phyloP scores from a whole-genome alignment of 345 rosid genomes.

The Populus deltoides region DNA sequence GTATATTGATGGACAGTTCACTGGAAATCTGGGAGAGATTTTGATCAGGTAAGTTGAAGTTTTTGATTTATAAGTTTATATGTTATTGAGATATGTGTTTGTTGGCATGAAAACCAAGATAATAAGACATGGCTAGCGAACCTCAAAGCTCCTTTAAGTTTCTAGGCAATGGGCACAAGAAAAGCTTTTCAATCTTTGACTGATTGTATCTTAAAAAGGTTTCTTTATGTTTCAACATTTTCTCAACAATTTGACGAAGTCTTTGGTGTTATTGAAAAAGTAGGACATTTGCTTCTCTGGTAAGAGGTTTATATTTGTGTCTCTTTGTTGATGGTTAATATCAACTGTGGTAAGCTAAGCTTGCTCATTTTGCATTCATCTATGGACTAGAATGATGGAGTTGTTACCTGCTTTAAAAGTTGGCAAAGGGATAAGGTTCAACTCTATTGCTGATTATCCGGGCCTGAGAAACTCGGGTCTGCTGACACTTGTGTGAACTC shows the following conservation, averaged over 20 bases:
- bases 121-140: too few species aligned
- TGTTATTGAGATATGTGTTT: background rate
- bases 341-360: background rate
- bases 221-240: too few species aligned
- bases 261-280: too few species aligned
- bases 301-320: too few species aligned
- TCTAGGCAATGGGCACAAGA: background rate
- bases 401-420: background rate
- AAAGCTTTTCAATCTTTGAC: background rate
- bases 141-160: background rate
- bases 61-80: background rate
- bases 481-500: background rate
- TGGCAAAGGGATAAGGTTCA: background rate
- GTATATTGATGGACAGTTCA: conserved; percentile 75
- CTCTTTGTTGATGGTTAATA: background rate
- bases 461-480: background rate
- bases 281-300: background rate
- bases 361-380: background rate
- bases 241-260: too few species aligned
- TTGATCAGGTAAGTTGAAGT: conserved; percentile 60
- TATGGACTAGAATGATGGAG: background rate
- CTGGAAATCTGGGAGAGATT: conserved; percentile 88
- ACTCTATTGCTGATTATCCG: background rate
- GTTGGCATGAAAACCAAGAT: background rate
- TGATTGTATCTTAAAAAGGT: too few species aligned